Evolutionary conservation across 192 early-diverging fungal species (phyloP).

Genomic region (Backusella luteola): DNA sequence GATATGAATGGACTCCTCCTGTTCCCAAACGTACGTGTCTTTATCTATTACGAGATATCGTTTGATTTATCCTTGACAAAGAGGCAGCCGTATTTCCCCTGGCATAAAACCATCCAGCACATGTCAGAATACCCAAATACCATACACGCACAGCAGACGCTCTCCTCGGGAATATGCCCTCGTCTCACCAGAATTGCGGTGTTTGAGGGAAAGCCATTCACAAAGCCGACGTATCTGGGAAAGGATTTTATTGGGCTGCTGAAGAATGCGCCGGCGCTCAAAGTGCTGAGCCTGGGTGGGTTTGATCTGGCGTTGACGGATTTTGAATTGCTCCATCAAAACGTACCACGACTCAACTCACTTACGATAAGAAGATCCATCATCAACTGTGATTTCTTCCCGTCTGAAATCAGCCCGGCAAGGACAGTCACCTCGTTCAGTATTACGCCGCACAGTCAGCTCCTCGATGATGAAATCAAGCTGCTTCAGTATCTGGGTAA

Average conservation of each 20-base stretch:
- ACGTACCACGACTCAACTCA: neutral
- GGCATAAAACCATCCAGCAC: neutral
- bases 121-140: slow-evolving; percentile 4
- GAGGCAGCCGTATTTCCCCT: neutral
- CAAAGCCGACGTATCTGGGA: neutral
- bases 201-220: neutral
- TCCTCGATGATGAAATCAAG: neutral
- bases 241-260: neutral
- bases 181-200: neutral
- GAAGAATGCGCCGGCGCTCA: neutral
- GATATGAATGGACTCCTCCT: neutral
- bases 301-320: slow-evolving; percentile 1
- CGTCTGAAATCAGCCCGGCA: neutral
- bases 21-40: neutral
- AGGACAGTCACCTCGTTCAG: neutral
- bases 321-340: slow-evolving; percentile 1
- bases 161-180: neutral
- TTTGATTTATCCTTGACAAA: slow-evolving; percentile 1
- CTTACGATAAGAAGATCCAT: neutral
- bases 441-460: neutral
- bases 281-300: neutral
- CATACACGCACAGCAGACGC: neutral
- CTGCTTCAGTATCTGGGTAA: slow-evolving; percentile 1
- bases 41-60: neutral
- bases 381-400: neutral